A percentile compares a stretch with the other conserved stretches of the same genome.
phyloP scores from a whole-genome alignment of 768 basidiomycete genomes.

The Chiua virens region DNA sequence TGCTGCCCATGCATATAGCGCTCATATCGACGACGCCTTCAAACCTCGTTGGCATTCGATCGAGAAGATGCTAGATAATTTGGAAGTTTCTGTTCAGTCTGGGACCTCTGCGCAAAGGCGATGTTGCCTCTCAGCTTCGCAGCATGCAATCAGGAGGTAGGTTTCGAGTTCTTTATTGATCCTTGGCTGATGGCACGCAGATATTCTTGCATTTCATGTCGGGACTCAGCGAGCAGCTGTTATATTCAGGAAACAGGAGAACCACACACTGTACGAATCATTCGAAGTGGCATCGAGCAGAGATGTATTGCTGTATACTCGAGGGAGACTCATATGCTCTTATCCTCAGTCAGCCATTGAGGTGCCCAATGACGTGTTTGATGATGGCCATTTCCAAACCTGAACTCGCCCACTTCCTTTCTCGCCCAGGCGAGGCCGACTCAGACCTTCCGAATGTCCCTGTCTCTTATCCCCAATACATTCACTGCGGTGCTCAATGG shows the following conservation, averaged over 20 bases:
- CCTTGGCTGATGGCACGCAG: conserved; percentile 18
- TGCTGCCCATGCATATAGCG: conserved; percentile 1
- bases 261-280: conserved; percentile 35
- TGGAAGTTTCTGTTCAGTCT: neutral
- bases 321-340: conserved; percentile 11
- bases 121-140: neutral
- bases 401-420: conserved; percentile 41
- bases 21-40: neutral
- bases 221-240: conserved; percentile 14
- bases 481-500: conserved; percentile 45
- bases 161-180: no score
- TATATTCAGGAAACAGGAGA: conserved; percentile 29
- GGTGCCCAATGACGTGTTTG: conserved; percentile 21
- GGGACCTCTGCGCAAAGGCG: neutral
- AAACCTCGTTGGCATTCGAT: conserved; percentile 3
- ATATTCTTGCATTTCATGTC: conserved; percentile 36
- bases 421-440: conserved; percentile 23
- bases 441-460: conserved; percentile 13
- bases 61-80: conserved; percentile 4
- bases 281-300: conserved; percentile 41
- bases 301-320: neutral
- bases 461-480: conserved; percentile 34
- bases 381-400: conserved; percentile 22
- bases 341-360: conserved; percentile 42
- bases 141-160: neutral